Base-by-base conservation (phyloP, 164 flowering plant species). In the Macadamia integrifolia region DNA sequence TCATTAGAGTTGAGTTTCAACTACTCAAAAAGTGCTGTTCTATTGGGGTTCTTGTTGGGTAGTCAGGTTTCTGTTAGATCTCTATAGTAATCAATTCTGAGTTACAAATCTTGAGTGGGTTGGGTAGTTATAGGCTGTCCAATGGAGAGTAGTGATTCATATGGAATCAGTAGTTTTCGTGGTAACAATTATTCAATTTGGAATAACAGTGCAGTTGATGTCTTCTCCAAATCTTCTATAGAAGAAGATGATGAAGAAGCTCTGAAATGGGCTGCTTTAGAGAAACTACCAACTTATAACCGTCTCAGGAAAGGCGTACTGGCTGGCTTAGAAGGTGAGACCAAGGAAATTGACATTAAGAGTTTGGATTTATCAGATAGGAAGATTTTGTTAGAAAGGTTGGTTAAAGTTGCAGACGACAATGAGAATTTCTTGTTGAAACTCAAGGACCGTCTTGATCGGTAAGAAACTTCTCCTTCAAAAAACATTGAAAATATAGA, bases 231-330 rank as follows among this genome's bases (percentile, higher is more conserved):
- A 59, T 49, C 53, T 10, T 49, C 53, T 49, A 5, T 10, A 1
- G 40, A 59, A 2, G 61, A 58, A 18, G 60, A 59, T 29, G 61
- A 59, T 11, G 61, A 59, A 59, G 61, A 59, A 59, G 61, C 61
- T 29, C 40, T 59, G 40, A 59, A 30, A 59, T 59, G 61, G 61
- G 61, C 61, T 8, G 61, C 61, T 59, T 40, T 59, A 28, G 61
- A 59, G 61, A 59, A 59, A 59, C 40, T 59, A 0, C 61, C 61
- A 0, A 59, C 61, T 10, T 59, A 59, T 29, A 29, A 59, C 29
- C 61, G 61, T 29, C 2, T 59, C 12, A 29, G 40, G 61, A 59
- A 30, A 59, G 61, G 61, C 2, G 12, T 59, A 59, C 14, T 59
- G 13, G 12, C 35, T 8, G 42, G 12, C 2, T 35, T 1, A 28